These are phyloP conservation scores for Sclerotiophoma versabilis DNA, from an alignment of 2,329 filamentous ascomycete species.

Conservation along the genomic window DNA sequence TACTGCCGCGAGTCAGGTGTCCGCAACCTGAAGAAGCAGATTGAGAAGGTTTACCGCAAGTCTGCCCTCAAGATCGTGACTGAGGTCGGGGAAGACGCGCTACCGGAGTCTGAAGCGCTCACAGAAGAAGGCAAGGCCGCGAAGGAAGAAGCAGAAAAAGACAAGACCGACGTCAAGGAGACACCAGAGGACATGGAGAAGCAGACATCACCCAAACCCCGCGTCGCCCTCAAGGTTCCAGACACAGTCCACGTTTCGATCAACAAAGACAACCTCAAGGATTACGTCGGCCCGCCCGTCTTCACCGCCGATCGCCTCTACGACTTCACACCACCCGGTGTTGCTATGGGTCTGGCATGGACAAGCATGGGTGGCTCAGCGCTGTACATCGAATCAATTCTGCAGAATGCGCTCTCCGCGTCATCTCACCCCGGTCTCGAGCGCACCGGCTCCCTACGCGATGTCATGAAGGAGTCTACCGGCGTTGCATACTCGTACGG, in stretches of 20 bases:
- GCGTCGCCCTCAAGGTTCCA: slow-evolving; percentile 81
- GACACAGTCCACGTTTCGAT: slow-evolving; percentile 87
- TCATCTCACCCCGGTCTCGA: slow-evolving; percentile 81
- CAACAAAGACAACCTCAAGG: slow-evolving; percentile 86
- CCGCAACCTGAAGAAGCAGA: slow-evolving; percentile 98
- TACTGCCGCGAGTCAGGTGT: slow-evolving; percentile 98
- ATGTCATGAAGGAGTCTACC: slow-evolving; percentile 98
- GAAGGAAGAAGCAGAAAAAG: slow-evolving; percentile 73
- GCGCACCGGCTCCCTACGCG: slow-evolving; percentile 92
- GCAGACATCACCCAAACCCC: slow-evolving; percentile 70
- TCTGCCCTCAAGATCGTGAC: slow-evolving; percentile 96
- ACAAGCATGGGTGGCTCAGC: slow-evolving; percentile 96
- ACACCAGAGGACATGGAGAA: slow-evolving; percentile 63
- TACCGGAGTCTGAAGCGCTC: slow-evolving; percentile 81
- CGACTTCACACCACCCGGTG: slow-evolving; percentile 89
- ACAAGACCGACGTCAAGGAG: slow-evolving; percentile 68
- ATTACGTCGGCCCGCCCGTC: slow-evolving; percentile 94
- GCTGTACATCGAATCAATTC: slow-evolving; percentile 95
- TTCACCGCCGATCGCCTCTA: slow-evolving; percentile 97
- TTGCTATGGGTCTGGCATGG: slow-evolving; percentile 98
- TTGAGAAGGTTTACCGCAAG: slow-evolving; percentile 98
- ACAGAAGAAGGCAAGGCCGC: slow-evolving; percentile 87
- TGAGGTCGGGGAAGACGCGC: slow-evolving; percentile 83
- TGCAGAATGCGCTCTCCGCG: slow-evolving; percentile 80
- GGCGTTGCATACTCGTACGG: slow-evolving; percentile 95